Conservation (phyloP, 225 moss, liverwort and hornwort species). For the Polytrichum commune region DNA sequence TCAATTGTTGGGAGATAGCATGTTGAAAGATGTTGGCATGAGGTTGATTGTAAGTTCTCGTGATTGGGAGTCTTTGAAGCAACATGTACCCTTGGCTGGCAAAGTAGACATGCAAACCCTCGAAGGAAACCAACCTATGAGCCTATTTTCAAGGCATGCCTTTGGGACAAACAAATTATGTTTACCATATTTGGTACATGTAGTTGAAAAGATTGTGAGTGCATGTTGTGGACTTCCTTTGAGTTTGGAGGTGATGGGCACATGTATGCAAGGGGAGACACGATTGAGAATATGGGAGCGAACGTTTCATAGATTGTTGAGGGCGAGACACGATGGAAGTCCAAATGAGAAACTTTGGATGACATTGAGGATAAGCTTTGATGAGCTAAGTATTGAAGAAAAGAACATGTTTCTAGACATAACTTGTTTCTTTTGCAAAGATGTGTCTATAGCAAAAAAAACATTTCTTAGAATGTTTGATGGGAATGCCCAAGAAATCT, state of each 20-base stretch:
- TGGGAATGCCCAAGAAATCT: neutral
- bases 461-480: neutral
- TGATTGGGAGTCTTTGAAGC: neutral
- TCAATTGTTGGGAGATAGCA: neutral
- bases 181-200: neutral
- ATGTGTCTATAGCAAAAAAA: neutral
- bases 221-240: slow-evolving; percentile 8
- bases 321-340: slow-evolving; percentile 5
- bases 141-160: slow-evolving; percentile 3
- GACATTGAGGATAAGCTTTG: slow-evolving; percentile 8
- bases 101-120: slow-evolving; percentile 8
- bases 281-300: slow-evolving; percentile 8
- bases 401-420: slow-evolving; percentile 1
- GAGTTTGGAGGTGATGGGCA: slow-evolving; percentile 10
- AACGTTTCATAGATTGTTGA: slow-evolving; percentile 1
- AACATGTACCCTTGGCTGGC: neutral
- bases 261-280: neutral
- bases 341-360: slow-evolving; percentile 3
- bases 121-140: neutral
- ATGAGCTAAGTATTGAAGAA: neutral
- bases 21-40: neutral
- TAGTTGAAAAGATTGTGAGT: slow-evolving; percentile 5
- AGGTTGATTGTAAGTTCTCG: slow-evolving; percentile 1
- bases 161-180: neutral
- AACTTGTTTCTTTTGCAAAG: slow-evolving; percentile 4